A percentile compares a stretch with the other conserved stretches of the same genome.
Conservation (phyloP, 2,329 filamentous ascomycete genomes). For the Trichophaea hybrida region DNA sequence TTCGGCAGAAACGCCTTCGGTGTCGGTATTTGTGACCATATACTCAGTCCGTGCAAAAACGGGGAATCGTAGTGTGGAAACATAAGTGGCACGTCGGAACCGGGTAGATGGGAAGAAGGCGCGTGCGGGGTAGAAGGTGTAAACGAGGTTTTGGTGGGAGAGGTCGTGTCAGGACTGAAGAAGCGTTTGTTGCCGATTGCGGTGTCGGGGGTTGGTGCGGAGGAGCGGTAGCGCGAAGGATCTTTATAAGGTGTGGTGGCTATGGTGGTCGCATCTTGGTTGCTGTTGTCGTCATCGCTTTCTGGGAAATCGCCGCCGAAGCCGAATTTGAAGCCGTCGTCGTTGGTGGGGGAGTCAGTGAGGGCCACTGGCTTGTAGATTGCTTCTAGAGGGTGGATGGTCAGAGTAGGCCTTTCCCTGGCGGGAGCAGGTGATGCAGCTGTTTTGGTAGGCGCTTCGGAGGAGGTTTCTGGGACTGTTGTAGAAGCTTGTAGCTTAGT, state of each 20-base stretch:
- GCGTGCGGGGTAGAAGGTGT: neutral
- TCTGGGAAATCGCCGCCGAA: conserved; percentile 50
- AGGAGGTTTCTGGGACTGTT: too few relatives aligned
- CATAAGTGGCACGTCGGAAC: conserved; percentile 11
- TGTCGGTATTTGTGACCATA: conserved; percentile 16
- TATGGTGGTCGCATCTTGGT: too few relatives aligned
- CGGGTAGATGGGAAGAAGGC: neutral
- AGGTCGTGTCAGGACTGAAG: conserved; percentile 2
- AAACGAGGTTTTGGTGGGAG: too few relatives aligned
- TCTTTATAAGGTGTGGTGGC: conserved; percentile 36
- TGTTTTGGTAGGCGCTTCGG: too few relatives aligned
- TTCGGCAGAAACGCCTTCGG: conserved; percentile 12
- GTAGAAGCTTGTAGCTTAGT: neutral
- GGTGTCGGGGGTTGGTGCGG: conserved; percentile 89
- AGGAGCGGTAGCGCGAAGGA: conserved; percentile 46
- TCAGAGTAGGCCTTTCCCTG: conserved; percentile 28
- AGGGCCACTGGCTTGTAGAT: conserved; percentile 55
- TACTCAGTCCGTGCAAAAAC: conserved; percentile 16
- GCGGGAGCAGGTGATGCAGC: too few relatives aligned
- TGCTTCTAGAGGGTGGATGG: conserved; percentile 76
- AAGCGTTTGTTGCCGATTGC: conserved; percentile 33
- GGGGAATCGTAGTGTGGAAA: conserved; percentile 18
- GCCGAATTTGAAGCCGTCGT: conserved; percentile 46
- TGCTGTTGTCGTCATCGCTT: conserved; percentile 29
- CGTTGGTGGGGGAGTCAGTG: conserved; percentile 31